Conservation (phyloP, 805 yeast genomes). For the Brettanomyces anomalus region DNA sequence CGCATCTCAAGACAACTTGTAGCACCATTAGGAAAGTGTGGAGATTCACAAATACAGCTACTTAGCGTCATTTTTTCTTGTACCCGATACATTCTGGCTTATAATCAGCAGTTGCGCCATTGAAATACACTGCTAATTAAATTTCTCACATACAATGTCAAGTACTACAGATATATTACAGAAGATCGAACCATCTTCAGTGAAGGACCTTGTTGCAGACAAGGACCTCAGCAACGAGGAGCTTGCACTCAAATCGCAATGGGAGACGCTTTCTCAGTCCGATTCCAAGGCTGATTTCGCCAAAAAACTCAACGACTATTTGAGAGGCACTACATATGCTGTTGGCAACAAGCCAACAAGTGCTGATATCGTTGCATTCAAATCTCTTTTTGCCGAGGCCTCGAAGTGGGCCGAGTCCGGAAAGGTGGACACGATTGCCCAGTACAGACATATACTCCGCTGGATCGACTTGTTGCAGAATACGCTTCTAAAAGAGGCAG, state of each 20-base stretch:
- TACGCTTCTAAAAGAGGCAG: conserved; percentile 21
- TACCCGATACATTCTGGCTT: no score
- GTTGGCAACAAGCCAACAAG: conserved; percentile 58
- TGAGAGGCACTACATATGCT: conserved; percentile 64
- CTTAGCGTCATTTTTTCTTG: no score
- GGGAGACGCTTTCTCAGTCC: conserved; percentile 63
- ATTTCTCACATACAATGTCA: no score
- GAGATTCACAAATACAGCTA: no score
- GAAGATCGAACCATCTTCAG: no score
- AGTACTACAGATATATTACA: no score
- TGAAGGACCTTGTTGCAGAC: conserved; percentile 1
- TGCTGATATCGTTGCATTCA: conserved; percentile 66
- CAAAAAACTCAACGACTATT: conserved; percentile 55
- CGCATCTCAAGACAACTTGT: no score
- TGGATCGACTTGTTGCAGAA: conserved; percentile 89
- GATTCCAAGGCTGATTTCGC: conserved; percentile 37
- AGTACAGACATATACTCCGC: conserved; percentile 79
- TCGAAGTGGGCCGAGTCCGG: conserved; percentile 34
- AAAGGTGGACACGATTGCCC: conserved; percentile 28
- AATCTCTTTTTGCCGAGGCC: conserved; percentile 53
- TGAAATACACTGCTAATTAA: no score
- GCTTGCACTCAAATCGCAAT: conserved; percentile 65
- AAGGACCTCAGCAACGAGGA: conserved; percentile 23
- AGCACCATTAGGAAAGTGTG: no score
- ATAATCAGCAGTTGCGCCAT: no score